phyloP scores from a whole-genome alignment of 2,329 filamentous ascomycete species.

The Bipolaris cookei region DNA sequence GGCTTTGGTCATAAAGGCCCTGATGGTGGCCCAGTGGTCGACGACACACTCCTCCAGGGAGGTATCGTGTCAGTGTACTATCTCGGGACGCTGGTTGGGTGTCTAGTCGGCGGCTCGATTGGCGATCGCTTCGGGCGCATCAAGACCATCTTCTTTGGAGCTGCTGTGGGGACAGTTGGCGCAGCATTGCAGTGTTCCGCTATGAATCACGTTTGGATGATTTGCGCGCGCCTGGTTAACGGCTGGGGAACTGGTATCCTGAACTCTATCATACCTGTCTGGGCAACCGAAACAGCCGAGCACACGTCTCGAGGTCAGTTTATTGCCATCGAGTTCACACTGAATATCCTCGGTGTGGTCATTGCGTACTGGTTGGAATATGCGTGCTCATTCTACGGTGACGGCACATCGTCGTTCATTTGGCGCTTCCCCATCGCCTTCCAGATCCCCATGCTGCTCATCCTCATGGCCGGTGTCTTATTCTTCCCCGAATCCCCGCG shows the following conservation, averaged over 20 bases:
- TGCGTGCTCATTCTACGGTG: conserved; percentile 66
- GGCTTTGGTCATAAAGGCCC: conserved; percentile 38
- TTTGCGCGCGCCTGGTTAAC: conserved; percentile 63
- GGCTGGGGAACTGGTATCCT: conserved; percentile 72
- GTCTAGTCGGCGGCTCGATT: conserved; percentile 32
- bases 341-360: conserved; percentile 75
- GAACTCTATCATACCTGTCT: conserved; percentile 73
- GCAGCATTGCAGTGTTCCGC: conserved; percentile 70
- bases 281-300: conserved; percentile 72
- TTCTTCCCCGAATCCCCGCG: conserved; percentile 74
- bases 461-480: conserved; percentile 64
- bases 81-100: conserved; percentile 38
- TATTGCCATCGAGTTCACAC: conserved; percentile 73
- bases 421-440: conserved; percentile 75
- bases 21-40: conserved; percentile 31
- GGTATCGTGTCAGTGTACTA: conserved; percentile 46
- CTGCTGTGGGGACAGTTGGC: conserved; percentile 50
- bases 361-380: conserved; percentile 62
- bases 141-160: conserved; percentile 38
- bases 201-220: conserved; percentile 67
- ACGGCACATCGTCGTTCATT: conserved; percentile 63
- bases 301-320: conserved; percentile 72
- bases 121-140: conserved; percentile 37
- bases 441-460: conserved; percentile 68
- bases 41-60: conserved; percentile 38